These are phyloP conservation scores for Cytospora leucostoma DNA, from an alignment of 2,329 filamentous ascomycete genomes.

Conservation along the genomic window DNA sequence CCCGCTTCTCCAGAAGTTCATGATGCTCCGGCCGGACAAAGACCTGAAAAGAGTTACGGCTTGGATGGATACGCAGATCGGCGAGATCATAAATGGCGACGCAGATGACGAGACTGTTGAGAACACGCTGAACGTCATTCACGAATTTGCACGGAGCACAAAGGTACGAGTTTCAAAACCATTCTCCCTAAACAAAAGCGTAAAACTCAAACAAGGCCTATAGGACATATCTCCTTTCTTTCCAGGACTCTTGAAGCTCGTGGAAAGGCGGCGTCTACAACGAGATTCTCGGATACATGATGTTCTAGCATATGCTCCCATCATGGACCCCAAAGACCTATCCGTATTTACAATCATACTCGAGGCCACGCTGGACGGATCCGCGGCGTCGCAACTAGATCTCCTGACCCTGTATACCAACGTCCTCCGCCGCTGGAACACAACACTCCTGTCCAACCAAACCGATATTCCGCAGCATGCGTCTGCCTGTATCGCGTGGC, in stretches of 20 bases:
- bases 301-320: conserved; percentile 58
- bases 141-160: conserved; percentile 56
- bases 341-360: conserved; percentile 13
- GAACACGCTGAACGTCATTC: conserved; percentile 57
- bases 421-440: conserved; percentile 63
- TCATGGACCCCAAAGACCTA: conserved; percentile 51
- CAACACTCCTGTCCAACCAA: conserved; percentile 43
- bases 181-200: neutral
- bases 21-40: conserved; percentile 62
- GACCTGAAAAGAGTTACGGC: conserved; percentile 33
- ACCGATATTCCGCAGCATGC: conserved; percentile 40
- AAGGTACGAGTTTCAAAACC: conserved; percentile 48
- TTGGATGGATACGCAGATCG: conserved; percentile 25
- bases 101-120: conserved; percentile 50
- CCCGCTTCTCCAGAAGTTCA: conserved; percentile 75
- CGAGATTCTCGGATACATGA: conserved; percentile 10
- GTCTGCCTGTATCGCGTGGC: conserved; percentile 41
- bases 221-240: conserved; percentile 38
- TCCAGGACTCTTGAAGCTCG: conserved; percentile 53
- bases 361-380: conserved; percentile 47
- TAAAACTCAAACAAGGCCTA: neutral
- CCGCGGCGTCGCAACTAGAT: conserved; percentile 53
- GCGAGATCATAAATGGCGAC: conserved; percentile 41
- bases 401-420: conserved; percentile 68
- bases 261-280: conserved; percentile 38